Percentiles rank a stretch among this genome's conserved stretches.
Conservation (phyloP, 768 basidiomycete species). For the Pisolithus tinctorius region DNA sequence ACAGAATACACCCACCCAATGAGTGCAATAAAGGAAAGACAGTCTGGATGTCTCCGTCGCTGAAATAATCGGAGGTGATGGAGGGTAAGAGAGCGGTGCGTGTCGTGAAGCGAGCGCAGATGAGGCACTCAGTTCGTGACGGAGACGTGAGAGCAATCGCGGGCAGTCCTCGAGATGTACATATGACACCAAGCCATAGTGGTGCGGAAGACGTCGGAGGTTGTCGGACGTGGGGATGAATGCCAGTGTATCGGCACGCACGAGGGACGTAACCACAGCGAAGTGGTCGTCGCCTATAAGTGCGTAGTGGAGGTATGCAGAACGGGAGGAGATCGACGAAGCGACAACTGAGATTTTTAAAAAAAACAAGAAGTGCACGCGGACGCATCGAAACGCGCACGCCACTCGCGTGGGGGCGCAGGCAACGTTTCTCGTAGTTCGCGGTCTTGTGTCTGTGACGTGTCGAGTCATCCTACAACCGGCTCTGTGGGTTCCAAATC, state of each 20-base stretch:
- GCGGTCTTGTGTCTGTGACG: slow-evolving; percentile 70
- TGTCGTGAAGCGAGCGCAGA: slow-evolving; percentile 35
- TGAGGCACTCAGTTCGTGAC: slow-evolving; percentile 35
- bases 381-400: slow-evolving; percentile 47
- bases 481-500: slow-evolving; percentile 42
- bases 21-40: slow-evolving; percentile 14
- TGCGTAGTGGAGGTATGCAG: slow-evolving; percentile 47
- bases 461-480: slow-evolving; percentile 47
- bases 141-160: background rate
- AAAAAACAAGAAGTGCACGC: slow-evolving; percentile 39
- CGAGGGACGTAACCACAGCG: slow-evolving; percentile 74
- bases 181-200: slow-evolving; percentile 19
- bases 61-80: slow-evolving; percentile 8
- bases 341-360: slow-evolving; percentile 25
- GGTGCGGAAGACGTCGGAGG: slow-evolving; percentile 13
- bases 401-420: slow-evolving; percentile 42
- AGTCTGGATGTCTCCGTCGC: slow-evolving; percentile 19
- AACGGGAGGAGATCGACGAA: slow-evolving; percentile 37
- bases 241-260: slow-evolving; percentile 69
- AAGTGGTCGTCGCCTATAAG: slow-evolving; percentile 80
- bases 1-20: slow-evolving; percentile 29
- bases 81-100: slow-evolving; percentile 1
- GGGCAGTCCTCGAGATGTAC: background rate
- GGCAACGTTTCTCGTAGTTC: slow-evolving; percentile 48
- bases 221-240: slow-evolving; percentile 33